Evolutionary conservation across 1,139 yeast genomes (phyloP).

Genomic region (Suhomyces kunorum): DNA sequence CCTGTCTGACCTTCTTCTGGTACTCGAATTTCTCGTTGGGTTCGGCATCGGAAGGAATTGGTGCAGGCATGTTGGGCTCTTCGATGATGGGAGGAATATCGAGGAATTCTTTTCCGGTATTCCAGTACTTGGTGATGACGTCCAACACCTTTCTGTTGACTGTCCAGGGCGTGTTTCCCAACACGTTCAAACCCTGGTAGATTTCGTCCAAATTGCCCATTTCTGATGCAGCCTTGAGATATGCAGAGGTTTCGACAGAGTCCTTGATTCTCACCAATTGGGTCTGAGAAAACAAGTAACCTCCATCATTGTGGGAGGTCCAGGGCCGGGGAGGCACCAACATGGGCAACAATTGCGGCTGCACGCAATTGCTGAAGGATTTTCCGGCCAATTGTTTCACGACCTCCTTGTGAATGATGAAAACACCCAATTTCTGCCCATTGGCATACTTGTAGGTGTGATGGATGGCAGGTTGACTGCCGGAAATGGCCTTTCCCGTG

Average conservation of each 20-base stretch:
- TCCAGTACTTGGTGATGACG: constrained; percentile 80
- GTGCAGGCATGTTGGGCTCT: constrained; percentile 60
- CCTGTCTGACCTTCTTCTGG: constrained; percentile 57
- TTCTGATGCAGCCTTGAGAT: constrained; percentile 79
- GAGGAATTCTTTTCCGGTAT: constrained; percentile 73
- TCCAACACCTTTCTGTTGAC: constrained; percentile 72
- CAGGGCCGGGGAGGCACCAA: constrained; percentile 85
- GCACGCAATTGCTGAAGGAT: constrained; percentile 64
- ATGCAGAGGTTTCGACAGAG: constrained; percentile 88
- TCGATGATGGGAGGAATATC: constrained; percentile 71
- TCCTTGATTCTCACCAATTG: constrained; percentile 75
- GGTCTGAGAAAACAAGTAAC: constrained; percentile 67
- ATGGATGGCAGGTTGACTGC: constrained; percentile 86
- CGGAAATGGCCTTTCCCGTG: constrained; percentile 63
- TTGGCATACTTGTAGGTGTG: constrained; percentile 81
- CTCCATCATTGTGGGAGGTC: constrained; percentile 81
- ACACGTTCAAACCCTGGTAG: constrained; percentile 80
- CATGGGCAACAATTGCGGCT: constrained; percentile 94
- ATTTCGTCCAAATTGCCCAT: constrained; percentile 65
- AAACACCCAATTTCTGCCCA: constrained; percentile 80
- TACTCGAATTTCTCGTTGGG: constrained; percentile 72
- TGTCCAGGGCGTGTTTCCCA: constrained; percentile 93
- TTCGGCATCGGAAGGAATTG: constrained; percentile 67
- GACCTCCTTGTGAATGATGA: constrained; percentile 72
- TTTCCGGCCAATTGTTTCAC: constrained; percentile 69